A percentile compares a stretch with the other conserved stretches of the same genome.
phyloP scores from a whole-genome alignment of 257 asterid species.

The Verbascum thapsus region DNA sequence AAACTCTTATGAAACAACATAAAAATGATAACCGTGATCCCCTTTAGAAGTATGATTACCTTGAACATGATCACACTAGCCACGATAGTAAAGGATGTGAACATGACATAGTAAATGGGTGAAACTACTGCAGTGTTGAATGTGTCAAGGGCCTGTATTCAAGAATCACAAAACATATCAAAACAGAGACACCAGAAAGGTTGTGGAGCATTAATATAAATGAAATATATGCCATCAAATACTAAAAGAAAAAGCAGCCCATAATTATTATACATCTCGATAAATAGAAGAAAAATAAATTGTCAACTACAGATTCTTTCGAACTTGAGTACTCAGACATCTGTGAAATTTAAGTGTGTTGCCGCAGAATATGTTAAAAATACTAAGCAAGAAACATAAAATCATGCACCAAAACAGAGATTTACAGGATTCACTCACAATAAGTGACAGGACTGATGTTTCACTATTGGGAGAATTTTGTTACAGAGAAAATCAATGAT shows the following conservation, averaged over 20 bases:
- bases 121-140: too few species aligned
- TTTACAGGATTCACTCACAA: too few species aligned
- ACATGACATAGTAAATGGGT: constrained; percentile 95
- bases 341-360: too few species aligned
- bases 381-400: too few species aligned
- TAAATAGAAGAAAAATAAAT: background rate
- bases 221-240: constrained; percentile 3
- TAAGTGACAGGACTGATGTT: too few species aligned
- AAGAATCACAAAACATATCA: constrained; percentile 28
- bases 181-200: background rate
- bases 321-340: too few species aligned
- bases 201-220: background rate
- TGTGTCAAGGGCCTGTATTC: constrained; percentile 89
- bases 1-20: constrained; percentile 6
- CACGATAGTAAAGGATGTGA: constrained; percentile 88
- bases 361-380: too few species aligned
- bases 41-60: constrained; percentile 51
- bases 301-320: too few species aligned
- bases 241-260: background rate
- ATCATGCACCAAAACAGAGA: too few species aligned
- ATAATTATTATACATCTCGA: background rate
- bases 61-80: constrained; percentile 99
- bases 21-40: constrained; percentile 3
- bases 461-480: too few species aligned
- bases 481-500: too few species aligned